Conservation (phyloP, 805 yeast genomes). For the Kazachstania taianensis region DNA sequence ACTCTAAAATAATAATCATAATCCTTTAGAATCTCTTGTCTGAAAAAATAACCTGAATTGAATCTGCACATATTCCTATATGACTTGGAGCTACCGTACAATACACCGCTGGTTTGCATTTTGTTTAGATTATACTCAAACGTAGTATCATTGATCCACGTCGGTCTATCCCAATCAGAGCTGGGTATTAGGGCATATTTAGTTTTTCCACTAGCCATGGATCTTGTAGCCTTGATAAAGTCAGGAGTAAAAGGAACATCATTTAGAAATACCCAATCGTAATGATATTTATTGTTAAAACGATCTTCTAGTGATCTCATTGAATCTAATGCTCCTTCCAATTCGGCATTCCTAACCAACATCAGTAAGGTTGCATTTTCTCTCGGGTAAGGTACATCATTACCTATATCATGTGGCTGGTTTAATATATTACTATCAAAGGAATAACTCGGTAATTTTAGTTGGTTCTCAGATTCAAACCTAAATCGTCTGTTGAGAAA, state of each 20-base stretch:
- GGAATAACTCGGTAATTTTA: slow-evolving; percentile 22
- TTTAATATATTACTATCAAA: slow-evolving; percentile 14
- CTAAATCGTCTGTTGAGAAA: background rate
- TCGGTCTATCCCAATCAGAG: slow-evolving; percentile 75
- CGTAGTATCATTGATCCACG: slow-evolving; percentile 50
- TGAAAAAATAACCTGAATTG: slow-evolving; percentile 84
- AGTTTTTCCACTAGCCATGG: slow-evolving; percentile 53
- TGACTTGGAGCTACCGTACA: slow-evolving; percentile 57
- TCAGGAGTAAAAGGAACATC: slow-evolving; percentile 59
- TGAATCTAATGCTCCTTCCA: slow-evolving; percentile 60
- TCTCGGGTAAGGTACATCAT: slow-evolving; percentile 1
- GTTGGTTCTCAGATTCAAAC: background rate
- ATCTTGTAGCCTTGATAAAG: slow-evolving; percentile 48
- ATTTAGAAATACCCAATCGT: slow-evolving; percentile 73
- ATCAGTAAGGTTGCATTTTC: slow-evolving; percentile 75
- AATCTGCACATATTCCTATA: slow-evolving; percentile 93
- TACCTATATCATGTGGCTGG: background rate
- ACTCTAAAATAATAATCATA: slow-evolving; percentile 93
- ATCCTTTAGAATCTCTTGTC: slow-evolving; percentile 56
- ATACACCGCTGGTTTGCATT: slow-evolving; percentile 38
- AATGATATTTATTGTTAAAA: slow-evolving; percentile 54
- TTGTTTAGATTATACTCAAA: slow-evolving; percentile 39
- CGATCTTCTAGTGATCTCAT: slow-evolving; percentile 73
- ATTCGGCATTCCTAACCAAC: slow-evolving; percentile 77
- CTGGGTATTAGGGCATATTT: slow-evolving; percentile 57